Evolutionary conservation across 1,139 yeast species (phyloP), one percentile per base, ranked within the genome.

Genomic region (Debaryomyces psychrophilus): DNA sequence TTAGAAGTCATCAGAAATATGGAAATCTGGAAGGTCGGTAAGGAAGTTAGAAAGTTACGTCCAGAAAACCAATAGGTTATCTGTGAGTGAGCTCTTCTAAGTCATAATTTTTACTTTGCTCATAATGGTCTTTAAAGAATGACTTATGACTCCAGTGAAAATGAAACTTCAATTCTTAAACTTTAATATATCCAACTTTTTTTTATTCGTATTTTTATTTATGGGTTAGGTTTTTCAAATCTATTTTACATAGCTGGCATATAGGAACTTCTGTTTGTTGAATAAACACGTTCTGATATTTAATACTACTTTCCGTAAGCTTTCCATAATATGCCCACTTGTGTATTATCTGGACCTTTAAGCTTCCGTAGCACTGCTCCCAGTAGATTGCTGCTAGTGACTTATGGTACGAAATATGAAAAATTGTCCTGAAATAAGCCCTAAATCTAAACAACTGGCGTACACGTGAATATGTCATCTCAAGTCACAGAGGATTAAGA

Each of bases 21-120:
- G 87, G 99, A 93, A 82, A 93, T 93, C 93, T 93, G 99, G 99
- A 87, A 76, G 71, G 99, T 95, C 62, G 99, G 99, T 71, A 92
- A 92, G 83, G 98, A 93, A 82, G 99, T 93, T 62, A 92, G 99
- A 85, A 92, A 92, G 80, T 85, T 92, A 75, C 92, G 99, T 81
- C 99, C 99, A 65, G 98, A 92, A 81, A 92, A 93, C 93, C 83
- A 87, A 74, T 90, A 87, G 47, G 43, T 44, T 45, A 37, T 22
- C 41, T 43, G 35, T 33, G 43, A 31, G 37, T 36, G 37, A 31
- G 31, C 18, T 38, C 26, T 35, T 26, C 33, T 31, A 44, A 35
- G 22, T 35, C 38, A 35, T 35, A 11, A 17, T 20, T 38, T 38
- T 28, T 29, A 33, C 23, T 35, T 40, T 26, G 45, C 45, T 55